Evolutionary conservation across 2,329 filamentous ascomycete genomes (phyloP).

Genomic region (Diaporthe citri): DNA sequence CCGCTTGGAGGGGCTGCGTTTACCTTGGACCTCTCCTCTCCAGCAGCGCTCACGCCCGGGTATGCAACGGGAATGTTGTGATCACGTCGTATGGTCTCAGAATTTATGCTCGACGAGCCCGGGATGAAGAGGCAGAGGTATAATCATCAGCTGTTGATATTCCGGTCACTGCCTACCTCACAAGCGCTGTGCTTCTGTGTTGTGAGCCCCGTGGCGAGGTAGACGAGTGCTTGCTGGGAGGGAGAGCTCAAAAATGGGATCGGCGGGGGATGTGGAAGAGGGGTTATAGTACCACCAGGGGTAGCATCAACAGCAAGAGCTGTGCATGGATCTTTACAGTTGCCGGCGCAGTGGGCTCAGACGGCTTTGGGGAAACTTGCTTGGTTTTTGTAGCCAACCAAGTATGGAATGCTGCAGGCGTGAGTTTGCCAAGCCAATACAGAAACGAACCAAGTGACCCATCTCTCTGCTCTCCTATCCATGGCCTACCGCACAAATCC

Average conservation of each 20-base stretch:
- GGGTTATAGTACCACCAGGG: constrained; percentile 12
- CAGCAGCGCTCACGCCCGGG: not conserved
- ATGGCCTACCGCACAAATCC: not conserved
- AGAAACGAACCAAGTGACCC: not conserved
- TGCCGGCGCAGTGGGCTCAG: not conserved
- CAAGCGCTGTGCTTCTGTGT: not conserved
- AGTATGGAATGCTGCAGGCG: not conserved
- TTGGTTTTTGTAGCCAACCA: not conserved
- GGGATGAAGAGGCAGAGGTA: not conserved
- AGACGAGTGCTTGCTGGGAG: not conserved
- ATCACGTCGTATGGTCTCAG: too few relatives aligned
- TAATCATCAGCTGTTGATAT: not conserved
- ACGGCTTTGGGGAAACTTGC: constrained; percentile 4
- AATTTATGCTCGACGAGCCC: not conserved
- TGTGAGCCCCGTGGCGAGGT: not conserved
- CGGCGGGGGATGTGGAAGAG: not conserved
- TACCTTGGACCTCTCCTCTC: not conserved
- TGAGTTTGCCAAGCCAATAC: constrained; percentile 17
- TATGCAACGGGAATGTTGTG: not conserved
- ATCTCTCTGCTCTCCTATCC: not conserved
- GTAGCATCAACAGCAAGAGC: not conserved
- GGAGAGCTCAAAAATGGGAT: not conserved
- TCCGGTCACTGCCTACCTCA: not conserved
- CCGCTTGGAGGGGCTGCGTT: not conserved
- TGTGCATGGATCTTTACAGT: not conserved